These are phyloP conservation scores for Quercus robur DNA, from an alignment of 306 rosid genomes.

Conservation along the genomic window DNA sequence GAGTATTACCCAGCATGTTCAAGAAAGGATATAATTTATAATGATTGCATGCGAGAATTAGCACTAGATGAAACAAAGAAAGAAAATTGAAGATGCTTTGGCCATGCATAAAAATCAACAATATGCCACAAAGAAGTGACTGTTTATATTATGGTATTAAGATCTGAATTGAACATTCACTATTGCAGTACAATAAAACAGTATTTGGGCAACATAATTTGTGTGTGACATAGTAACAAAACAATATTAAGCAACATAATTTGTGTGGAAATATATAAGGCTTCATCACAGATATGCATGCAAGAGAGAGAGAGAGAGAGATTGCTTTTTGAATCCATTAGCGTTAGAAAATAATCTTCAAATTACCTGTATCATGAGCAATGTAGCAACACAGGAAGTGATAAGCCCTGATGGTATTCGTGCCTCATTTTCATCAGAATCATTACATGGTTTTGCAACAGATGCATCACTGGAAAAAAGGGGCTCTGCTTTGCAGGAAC, in stretches of 20 bases:
- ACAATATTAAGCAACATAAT: not conserved
- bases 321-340: not conserved
- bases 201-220: too few relatives aligned
- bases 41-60: not conserved
- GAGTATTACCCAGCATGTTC: not conserved
- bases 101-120: not conserved
- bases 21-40: not conserved
- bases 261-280: not conserved
- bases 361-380: conserved; percentile 89
- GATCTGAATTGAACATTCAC: not conserved
- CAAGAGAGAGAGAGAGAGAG: not conserved
- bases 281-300: not conserved
- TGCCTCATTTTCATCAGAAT: conserved; percentile 47
- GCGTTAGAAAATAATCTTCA: not conserved
- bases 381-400: conserved; percentile 76
- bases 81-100: not conserved
- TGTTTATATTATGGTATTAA: not conserved
- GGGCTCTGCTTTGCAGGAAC: conserved; percentile 36
- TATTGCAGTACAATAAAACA: not conserved
- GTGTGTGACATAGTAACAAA: not conserved
- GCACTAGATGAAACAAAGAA: not conserved
- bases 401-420: conserved; percentile 78
- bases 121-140: not conserved
- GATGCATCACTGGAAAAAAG: conserved; percentile 35
- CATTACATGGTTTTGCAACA: conserved; percentile 28